These are phyloP conservation scores for Yamadazyma conglobata DNA, from an alignment of 1,139 yeast species.

Conservation along the genomic window DNA sequence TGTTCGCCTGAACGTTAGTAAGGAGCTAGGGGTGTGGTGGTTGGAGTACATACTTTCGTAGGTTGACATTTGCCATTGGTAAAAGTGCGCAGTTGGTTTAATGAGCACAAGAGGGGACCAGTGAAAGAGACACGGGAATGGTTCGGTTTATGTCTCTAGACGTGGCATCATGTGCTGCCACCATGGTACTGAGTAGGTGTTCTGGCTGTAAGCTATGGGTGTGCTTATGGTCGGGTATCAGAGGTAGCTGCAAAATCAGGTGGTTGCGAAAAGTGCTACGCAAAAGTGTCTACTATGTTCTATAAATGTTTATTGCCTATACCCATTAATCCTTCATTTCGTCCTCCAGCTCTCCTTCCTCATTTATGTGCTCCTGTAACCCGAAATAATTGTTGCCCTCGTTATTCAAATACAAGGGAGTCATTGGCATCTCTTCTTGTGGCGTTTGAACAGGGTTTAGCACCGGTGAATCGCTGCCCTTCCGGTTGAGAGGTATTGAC, in stretches of 20 bases:
- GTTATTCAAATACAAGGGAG: slow-evolving; percentile 36
- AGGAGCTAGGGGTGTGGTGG: background rate
- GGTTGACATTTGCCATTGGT: slow-evolving; percentile 24
- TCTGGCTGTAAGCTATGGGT: no score
- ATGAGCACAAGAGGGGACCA: no score
- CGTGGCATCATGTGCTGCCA: no score
- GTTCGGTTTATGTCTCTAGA: no score
- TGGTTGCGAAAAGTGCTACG: no score
- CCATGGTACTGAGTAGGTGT: no score
- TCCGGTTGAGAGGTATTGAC: slow-evolving; percentile 7
- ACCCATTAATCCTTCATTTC: slow-evolving; percentile 1
- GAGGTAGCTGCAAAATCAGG: no score
- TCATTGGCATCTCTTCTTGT: slow-evolving; percentile 45
- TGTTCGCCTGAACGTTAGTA: slow-evolving; percentile 35
- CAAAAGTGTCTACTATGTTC: no score
- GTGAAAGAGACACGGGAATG: no score
- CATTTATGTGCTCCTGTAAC: slow-evolving; percentile 12
- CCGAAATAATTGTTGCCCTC: slow-evolving; percentile 15
- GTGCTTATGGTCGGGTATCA: no score
- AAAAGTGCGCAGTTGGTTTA: no score
- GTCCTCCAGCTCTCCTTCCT: slow-evolving; percentile 11
- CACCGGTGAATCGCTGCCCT: slow-evolving; percentile 34
- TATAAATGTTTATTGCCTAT: background rate
- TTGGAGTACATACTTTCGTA: slow-evolving; percentile 38
- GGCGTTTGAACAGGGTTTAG: slow-evolving; percentile 45